These are phyloP conservation scores for Clitopilus hobsonii DNA, from an alignment of 768 basidiomycete genomes.

Conservation along the genomic window DNA sequence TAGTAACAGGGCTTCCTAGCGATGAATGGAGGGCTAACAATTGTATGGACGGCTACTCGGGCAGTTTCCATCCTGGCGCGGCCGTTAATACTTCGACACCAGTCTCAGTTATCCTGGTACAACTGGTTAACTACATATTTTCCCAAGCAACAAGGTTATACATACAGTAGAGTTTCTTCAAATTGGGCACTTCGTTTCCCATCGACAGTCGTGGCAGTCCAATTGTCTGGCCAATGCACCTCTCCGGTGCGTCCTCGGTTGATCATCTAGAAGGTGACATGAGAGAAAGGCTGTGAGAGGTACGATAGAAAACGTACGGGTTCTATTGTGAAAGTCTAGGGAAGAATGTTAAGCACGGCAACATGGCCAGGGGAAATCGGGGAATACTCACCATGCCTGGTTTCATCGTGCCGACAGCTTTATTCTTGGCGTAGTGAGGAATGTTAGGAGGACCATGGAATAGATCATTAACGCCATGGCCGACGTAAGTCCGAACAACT, in stretches of 20 bases:
- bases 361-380: background rate
- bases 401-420: constrained; percentile 91
- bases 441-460: constrained; percentile 88
- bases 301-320: constrained; percentile 46
- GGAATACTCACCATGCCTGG: constrained; percentile 74
- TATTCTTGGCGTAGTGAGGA: constrained; percentile 93
- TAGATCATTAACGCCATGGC: constrained; percentile 83
- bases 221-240: constrained; percentile 90
- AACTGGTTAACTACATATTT: background rate
- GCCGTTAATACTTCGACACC: constrained; percentile 87
- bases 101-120: constrained; percentile 77
- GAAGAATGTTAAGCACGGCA: constrained; percentile 3
- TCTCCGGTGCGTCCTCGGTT: constrained; percentile 75
- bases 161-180: constrained; percentile 93
- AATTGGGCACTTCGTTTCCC: constrained; percentile 94
- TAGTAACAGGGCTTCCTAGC: too few species aligned
- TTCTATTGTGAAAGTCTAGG: constrained; percentile 67
- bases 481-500: constrained; percentile 89
- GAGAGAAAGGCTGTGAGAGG: background rate
- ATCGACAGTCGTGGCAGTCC: constrained; percentile 93
- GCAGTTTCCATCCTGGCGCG: constrained; percentile 15
- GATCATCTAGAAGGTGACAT: constrained; percentile 64
- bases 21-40: too few species aligned
- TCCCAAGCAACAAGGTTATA: constrained; percentile 9
- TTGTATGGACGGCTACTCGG: background rate